A percentile compares a stretch with the other conserved stretches of the same genome.
Conservation (phyloP, 306 rosid genomes). For the Echinosophora koreensis region DNA sequence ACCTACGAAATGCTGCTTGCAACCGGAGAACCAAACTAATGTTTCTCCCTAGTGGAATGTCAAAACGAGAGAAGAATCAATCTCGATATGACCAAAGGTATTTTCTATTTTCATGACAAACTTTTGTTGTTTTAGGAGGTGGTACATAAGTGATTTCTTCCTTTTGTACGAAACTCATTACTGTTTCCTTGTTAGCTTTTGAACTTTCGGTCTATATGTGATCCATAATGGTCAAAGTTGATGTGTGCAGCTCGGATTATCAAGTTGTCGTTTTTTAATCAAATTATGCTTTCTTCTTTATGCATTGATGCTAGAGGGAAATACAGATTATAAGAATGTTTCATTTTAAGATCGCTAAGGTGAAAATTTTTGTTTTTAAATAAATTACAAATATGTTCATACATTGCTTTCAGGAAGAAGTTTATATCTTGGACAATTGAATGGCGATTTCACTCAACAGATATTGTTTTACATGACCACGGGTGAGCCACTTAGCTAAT, state of each 20-base stretch:
- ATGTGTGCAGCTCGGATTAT: background rate
- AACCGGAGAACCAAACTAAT: conserved; percentile 71
- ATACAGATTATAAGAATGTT: background rate
- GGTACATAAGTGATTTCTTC: background rate
- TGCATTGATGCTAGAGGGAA: background rate
- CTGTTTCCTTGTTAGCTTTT: conserved; percentile 8
- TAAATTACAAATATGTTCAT: conserved; percentile 27
- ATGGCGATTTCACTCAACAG: conserved; percentile 79
- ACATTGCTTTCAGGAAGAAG: conserved; percentile 68
- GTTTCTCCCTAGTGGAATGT: conserved; percentile 83
- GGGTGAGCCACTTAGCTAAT: conserved; percentile 64
- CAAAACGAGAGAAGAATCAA: conserved; percentile 77
- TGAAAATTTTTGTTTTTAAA: conserved; percentile 27
- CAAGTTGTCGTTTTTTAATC: no score
- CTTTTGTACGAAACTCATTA: background rate
- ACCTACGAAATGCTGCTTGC: conserved; percentile 66
- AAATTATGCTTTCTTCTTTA: background rate
- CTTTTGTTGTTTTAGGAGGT: conserved; percentile 20
- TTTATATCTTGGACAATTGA: conserved; percentile 90
- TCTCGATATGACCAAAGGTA: conserved; percentile 80
- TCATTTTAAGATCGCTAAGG: conserved; percentile 30
- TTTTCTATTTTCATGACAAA: conserved; percentile 27
- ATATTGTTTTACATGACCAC: conserved; percentile 67
- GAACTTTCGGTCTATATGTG: background rate
- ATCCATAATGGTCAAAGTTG: conserved; percentile 10